Conservation (phyloP, 345 rosid species). For the Litchi chinensis region DNA sequence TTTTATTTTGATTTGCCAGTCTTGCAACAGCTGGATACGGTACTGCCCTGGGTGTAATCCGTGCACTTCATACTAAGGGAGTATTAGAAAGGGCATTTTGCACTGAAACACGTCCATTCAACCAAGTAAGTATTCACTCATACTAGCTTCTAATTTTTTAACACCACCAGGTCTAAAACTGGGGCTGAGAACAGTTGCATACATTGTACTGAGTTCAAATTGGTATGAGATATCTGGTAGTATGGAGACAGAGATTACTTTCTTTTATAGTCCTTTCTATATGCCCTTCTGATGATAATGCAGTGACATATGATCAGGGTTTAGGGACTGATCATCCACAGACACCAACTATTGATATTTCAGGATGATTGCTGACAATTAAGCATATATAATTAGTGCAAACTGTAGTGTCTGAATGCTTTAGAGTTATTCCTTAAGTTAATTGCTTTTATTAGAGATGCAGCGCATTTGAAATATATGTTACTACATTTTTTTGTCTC, state of each 20-base stretch:
- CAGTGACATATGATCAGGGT: background rate
- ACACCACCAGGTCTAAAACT: background rate
- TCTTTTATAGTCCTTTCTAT: background rate
- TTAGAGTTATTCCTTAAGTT: too few relatives aligned
- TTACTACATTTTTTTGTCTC: background rate
- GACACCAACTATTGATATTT: background rate
- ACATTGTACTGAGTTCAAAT: background rate
- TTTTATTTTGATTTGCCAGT: constrained; percentile 40
- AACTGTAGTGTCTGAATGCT: background rate
- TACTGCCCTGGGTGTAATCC: constrained; percentile 92
- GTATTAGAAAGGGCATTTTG: constrained; percentile 82
- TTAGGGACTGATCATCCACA: background rate
- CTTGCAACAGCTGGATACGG: constrained; percentile 99
- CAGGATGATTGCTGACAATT: background rate
- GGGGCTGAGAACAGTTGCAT: background rate
- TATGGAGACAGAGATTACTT: background rate
- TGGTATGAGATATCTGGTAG: background rate
- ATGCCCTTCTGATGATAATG: background rate
- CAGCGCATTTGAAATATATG: background rate
- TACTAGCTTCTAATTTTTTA: background rate
- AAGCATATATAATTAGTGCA: background rate
- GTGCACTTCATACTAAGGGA: constrained; percentile 73
- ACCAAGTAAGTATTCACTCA: constrained; percentile 64
- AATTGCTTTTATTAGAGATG: background rate
- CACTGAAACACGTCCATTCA: constrained; percentile 98